A percentile compares a stretch with the other conserved stretches of the same genome.
Evolutionary conservation across 768 basidiomycete genomes (phyloP).

Genomic region (Pulveroboletus sp.): DNA sequence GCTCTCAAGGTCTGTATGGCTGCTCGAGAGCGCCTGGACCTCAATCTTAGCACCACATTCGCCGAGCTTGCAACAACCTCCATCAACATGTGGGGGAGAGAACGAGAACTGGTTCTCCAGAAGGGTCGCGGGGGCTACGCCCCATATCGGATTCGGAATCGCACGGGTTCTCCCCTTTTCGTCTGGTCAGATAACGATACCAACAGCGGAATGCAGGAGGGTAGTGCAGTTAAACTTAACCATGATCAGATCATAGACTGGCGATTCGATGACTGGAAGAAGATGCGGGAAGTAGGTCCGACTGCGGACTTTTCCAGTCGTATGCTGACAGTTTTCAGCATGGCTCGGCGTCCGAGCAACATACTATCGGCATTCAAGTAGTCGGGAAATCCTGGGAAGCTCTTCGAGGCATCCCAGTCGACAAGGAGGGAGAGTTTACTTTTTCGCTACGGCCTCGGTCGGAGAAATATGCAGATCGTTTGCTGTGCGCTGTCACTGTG

Average conservation of each 20-base stretch:
- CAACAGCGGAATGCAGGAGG: constrained; percentile 41
- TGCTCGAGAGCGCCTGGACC: constrained; percentile 79
- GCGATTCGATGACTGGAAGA: constrained; percentile 96
- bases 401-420: constrained; percentile 82
- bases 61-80: constrained; percentile 78
- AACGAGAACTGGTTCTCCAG: constrained; percentile 65
- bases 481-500: constrained; percentile 86
- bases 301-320: neutral
- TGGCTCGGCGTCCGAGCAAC: constrained; percentile 57
- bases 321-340: constrained; percentile 30
- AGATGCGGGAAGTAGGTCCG: constrained; percentile 75
- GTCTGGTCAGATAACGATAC: constrained; percentile 82
- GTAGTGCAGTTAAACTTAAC: constrained; percentile 53
- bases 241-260: constrained; percentile 82
- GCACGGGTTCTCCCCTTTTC: constrained; percentile 79
- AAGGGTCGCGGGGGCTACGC: constrained; percentile 85
- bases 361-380: constrained; percentile 82
- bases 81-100: constrained; percentile 66
- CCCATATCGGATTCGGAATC: constrained; percentile 88
- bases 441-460: constrained; percentile 80
- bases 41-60: constrained; percentile 89
- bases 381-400: constrained; percentile 87
- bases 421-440: constrained; percentile 87
- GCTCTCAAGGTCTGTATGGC: constrained; percentile 57
- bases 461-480: constrained; percentile 68